Base-by-base conservation (phyloP, 176 grass and related monocot genomes). In the Oryza rufipogon region DNA sequence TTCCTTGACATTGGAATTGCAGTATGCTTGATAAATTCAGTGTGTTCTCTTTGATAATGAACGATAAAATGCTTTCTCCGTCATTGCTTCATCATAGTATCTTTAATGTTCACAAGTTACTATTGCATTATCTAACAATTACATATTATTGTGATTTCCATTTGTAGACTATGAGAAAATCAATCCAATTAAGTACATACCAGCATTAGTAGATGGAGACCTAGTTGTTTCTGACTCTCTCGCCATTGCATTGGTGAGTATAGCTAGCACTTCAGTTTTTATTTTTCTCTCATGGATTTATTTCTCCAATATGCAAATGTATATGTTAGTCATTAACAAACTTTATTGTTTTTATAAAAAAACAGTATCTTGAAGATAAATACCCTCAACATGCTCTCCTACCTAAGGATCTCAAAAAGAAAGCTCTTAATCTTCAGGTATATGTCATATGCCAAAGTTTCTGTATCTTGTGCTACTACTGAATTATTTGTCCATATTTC, bases 281-380 rank as follows among this genome's bases (percentile, higher is more conserved):
- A 4, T 71, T 71, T 38, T 8, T 26, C 6, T 19, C 16, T 48
- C n/a, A 17, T 30, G 36, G 67, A 75, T 33, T 22, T 77, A 58
- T 79, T 75, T 16, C 30, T 73, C 75, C 30, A 64, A n/a, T 45
- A 70, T 49, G 76, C n/a, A 22, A 15, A 7, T 60, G 30, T 61
- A 39, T 83, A n/a, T 66, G 4, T 76, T 64, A 51, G 33, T 56
- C 28, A 69, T 64, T 91, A 6, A 88, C 78, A 71, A 71, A 73
- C 11, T 51, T 6, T 41, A n/a, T 76, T 51, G n/a, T 3, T 49
- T 51, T 77, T 87, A 60, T 42, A 34, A 49, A 64, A 64, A n/a
- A n/a, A n/a, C 72, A 98, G 95, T 98, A 98, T 87, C 81, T 98
- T 74, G 95, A 98, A 88, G 91, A 98, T 30, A 98, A 98, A 72